Base-by-base conservation (phyloP, 257 asterid genomes). In the Scutellaria galericulata region DNA sequence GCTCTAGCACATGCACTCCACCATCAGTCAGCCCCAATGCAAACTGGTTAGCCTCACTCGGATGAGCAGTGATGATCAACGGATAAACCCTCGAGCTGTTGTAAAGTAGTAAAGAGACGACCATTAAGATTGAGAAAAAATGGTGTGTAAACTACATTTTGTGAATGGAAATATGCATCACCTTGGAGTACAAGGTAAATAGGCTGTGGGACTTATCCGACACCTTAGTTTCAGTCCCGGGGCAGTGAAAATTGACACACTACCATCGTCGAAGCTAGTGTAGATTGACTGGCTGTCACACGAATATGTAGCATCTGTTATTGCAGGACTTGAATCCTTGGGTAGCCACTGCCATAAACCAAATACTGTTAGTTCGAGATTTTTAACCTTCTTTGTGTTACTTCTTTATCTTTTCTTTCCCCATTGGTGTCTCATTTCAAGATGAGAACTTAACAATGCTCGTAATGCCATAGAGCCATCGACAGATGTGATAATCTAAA, bases 1-100 rank as follows among this genome's bases (percentile, higher is more conserved):
- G 95, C 82, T 90, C 96, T 7, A 90, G 74, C 71, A 90, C 92
- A 51, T 78, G 76, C 22, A 90, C 92, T 15, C 86, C 79, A 4
- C 96, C 96, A 74, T 90, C 95, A 1, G 82, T 81, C 31, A 90
- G 83, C 37, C 94, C 94, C 68, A 89, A 27, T 0, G 94, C 94
- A 13, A 88, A 84, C 77, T 89, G 96, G 60, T 84, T 81, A 3
- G 88, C 72, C 69, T 86, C 83, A 3, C 74, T 70, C 44, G 96
- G 93, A 83, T 89, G 93, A 63, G 88, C 84, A 4, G 96, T 76
- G 73, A 89, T 56, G 14, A 75, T 88, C 55, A 85, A 65, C 0
- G 96, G 93, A 74, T 83, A 66, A 12, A 78, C 79, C 65, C 81
- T 83, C 11, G 83, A 70, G 77, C 92, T 86, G 89, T 68, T 10